Evolutionary conservation across 805 yeast species (phyloP).

Genomic region (Yarrowia porcina): DNA sequence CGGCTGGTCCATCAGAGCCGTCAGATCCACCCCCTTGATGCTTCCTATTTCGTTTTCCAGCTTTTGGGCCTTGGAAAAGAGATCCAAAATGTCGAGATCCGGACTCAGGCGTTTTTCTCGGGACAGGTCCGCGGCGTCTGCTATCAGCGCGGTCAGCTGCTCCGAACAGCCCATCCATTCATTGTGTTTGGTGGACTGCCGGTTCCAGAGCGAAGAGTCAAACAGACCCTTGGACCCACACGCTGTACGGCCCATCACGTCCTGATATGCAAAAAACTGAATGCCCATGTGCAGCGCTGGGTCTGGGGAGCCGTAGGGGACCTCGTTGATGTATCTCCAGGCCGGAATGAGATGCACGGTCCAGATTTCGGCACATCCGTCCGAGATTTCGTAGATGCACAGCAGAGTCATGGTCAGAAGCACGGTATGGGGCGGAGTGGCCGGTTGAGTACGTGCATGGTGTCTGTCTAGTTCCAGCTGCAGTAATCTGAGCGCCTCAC

Average conservation of each 20-base stretch:
- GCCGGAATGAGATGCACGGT: slow-evolving; percentile 20
- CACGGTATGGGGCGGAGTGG: slow-evolving; percentile 7
- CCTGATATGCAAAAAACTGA: slow-evolving; percentile 21
- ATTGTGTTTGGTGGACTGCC: slow-evolving; percentile 11
- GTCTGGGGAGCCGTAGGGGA: slow-evolving; percentile 13
- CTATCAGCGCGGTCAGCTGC: slow-evolving; percentile 8
- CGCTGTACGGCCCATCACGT: slow-evolving; percentile 21
- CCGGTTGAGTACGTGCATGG: slow-evolving; percentile 3
- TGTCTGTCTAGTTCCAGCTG: slow-evolving; percentile 14
- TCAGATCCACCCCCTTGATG: slow-evolving; percentile 19
- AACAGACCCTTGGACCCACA: slow-evolving; percentile 14
- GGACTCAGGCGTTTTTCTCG: slow-evolving; percentile 20
- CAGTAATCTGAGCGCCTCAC: slow-evolving; percentile 7
- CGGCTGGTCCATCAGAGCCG: not conserved
- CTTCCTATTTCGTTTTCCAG: slow-evolving; percentile 17
- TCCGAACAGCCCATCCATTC: slow-evolving; percentile 22
- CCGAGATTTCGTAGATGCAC: slow-evolving; percentile 1
- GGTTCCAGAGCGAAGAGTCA: slow-evolving; percentile 18
- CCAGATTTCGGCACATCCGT: slow-evolving; percentile 17
- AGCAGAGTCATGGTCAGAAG: slow-evolving; percentile 14
- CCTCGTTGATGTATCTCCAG: slow-evolving; percentile 18
- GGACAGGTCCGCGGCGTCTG: slow-evolving; percentile 2
- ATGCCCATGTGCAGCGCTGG: slow-evolving; percentile 21
- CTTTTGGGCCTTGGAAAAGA: slow-evolving; percentile 19
- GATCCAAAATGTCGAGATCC: slow-evolving; percentile 8